Conservation (phyloP, 495 filamentous ascomycete genomes). For the Trypethelium eluteriae region DNA sequence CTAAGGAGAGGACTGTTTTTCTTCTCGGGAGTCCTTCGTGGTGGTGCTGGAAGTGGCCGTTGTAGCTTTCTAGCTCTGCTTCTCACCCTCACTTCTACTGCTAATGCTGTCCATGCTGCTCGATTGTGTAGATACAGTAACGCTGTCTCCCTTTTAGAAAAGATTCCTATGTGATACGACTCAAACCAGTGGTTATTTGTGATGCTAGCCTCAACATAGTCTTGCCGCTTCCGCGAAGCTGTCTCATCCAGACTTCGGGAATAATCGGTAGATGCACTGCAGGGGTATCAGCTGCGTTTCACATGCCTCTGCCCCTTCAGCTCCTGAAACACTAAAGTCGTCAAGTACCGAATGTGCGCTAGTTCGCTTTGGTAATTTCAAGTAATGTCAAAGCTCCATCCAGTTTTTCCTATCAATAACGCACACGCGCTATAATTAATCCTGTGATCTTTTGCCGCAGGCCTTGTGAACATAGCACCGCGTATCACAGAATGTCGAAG, state of each 20-base stretch:
- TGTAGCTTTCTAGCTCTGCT: not conserved
- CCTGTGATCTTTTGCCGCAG: no score
- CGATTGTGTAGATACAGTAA: conserved; percentile 10
- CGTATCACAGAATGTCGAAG: not conserved
- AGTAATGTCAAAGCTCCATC: not conserved
- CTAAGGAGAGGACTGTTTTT: not conserved
- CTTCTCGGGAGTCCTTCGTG: not conserved
- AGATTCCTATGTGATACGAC: not conserved
- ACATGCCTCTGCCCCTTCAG: not conserved
- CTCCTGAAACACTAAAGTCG: not conserved
- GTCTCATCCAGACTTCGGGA: no score
- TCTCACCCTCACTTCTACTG: not conserved
- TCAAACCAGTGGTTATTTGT: no score
- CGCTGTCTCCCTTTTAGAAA: not conserved
- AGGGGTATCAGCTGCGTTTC: not conserved
- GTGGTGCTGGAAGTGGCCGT: not conserved
- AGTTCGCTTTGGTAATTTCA: not conserved
- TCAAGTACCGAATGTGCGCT: not conserved
- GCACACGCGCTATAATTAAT: not conserved
- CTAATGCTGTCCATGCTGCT: not conserved
- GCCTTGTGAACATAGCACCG: not conserved
- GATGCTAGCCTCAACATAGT: no score
- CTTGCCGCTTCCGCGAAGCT: no score
- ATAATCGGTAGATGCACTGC: not conserved
- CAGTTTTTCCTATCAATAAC: conserved; percentile 2